phyloP scores from a whole-genome alignment of 352 stramenopile genomes.

The Phytopythium cucurbitacearum region DNA sequence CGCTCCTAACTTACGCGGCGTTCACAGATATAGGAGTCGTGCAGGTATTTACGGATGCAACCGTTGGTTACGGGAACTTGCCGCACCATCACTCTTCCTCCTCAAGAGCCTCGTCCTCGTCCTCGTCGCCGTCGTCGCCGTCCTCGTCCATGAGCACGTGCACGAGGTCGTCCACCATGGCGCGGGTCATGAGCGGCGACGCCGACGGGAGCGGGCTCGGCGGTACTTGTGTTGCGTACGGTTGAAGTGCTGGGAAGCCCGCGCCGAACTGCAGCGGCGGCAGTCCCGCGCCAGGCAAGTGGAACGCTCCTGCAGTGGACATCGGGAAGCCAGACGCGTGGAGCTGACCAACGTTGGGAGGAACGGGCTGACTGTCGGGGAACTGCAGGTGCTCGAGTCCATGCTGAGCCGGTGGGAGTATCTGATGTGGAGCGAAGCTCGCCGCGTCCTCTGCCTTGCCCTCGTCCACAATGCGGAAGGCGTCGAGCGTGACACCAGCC shows the following conservation, averaged over 20 bases:
- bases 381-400: no score
- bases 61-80: no score
- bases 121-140: constrained; percentile 2
- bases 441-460: constrained; percentile 4
- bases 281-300: background rate
- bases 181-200: constrained; percentile 5
- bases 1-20: no score
- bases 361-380: no score
- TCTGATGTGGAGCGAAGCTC: no score
- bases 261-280: background rate
- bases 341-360: no score
- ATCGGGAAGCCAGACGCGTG: no score
- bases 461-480: background rate
- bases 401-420: no score
- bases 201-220: background rate
- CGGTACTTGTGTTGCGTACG: no score
- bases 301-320: no score
- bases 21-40: no score
- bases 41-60: no score
- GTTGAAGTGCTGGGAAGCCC: background rate
- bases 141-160: constrained; percentile 5
- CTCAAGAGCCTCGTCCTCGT: constrained; percentile 1
- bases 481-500: background rate
- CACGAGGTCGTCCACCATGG: constrained; percentile 9
- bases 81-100: background rate